A percentile compares a stretch with the other conserved stretches of the same genome.
Conservation (phyloP, 2,329 filamentous ascomycete genomes). For the Xylariaceae sp. region DNA sequence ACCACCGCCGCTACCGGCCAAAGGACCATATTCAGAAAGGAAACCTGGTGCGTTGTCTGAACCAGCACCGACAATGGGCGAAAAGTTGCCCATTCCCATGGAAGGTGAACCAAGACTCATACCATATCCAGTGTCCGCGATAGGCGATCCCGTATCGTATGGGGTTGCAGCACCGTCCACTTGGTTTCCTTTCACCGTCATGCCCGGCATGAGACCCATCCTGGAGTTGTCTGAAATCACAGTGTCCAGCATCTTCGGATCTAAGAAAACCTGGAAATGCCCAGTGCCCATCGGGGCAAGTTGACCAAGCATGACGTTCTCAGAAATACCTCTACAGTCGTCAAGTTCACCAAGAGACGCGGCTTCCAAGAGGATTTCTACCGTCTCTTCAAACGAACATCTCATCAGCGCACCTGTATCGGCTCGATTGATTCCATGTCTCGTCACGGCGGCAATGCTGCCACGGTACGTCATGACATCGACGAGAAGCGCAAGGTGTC, state of each 20-base stretch:
- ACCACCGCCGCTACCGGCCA: slow-evolving; percentile 41
- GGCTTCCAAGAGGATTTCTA: slow-evolving; percentile 95
- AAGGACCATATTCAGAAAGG: slow-evolving; percentile 55
- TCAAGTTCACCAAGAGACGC: slow-evolving; percentile 92
- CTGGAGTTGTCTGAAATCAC: slow-evolving; percentile 89
- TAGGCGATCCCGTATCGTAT: slow-evolving; percentile 82
- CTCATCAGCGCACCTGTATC: slow-evolving; percentile 98
- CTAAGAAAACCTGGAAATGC: slow-evolving; percentile 88
- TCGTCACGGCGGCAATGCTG: slow-evolving; percentile 90
- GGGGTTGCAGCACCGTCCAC: slow-evolving; percentile 86
- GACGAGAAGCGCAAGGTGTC: slow-evolving; percentile 88
- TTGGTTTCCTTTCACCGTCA: slow-evolving; percentile 70
- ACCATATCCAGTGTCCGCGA: slow-evolving; percentile 63
- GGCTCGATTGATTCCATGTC: slow-evolving; percentile 96
- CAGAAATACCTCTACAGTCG: slow-evolving; percentile 95
- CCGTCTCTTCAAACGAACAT: slow-evolving; percentile 98
- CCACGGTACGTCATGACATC: slow-evolving; percentile 98
- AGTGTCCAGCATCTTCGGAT: slow-evolving; percentile 92
- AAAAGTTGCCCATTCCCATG: slow-evolving; percentile 60
- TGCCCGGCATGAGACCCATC: slow-evolving; percentile 74
- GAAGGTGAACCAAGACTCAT: slow-evolving; percentile 58
- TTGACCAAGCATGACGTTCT: slow-evolving; percentile 98
- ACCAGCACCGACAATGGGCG: slow-evolving; percentile 69
- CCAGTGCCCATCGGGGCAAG: slow-evolving; percentile 96
- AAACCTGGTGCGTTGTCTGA: slow-evolving; percentile 68